Base-by-base conservation (phyloP, 371 early-diverging fungal species). In the Smittium mucronatum region DNA sequence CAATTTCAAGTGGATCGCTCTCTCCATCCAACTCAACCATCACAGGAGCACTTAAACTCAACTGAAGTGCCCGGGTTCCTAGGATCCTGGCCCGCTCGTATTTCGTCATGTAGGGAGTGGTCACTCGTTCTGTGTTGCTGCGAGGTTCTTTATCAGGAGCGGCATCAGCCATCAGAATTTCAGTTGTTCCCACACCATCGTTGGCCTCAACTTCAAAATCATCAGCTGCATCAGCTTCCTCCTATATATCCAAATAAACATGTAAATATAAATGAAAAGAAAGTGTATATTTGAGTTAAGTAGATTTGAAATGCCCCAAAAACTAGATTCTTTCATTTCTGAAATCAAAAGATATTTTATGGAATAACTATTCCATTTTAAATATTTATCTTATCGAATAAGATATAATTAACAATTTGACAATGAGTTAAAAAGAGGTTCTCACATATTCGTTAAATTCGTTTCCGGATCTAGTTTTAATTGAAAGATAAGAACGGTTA, bases 51-150 rank as follows among this genome's bases (percentile, higher is more conserved):
- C 96, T 97, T 89, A 98, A 93, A 82, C 93, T 93, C 5, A 92
- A 85, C 75, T 92, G 91, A 69, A 91, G 82, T 5, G 92, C 92
- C 26, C 92, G 85, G 1, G 95, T 91, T 33, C 99, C 99, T 57
- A 99, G 83, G 64, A 99, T 88, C 72, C 97, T 86, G 58, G 99
- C 99, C 68, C 93, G 88, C 81, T 99, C 99, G 81, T 98, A 99
- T 81, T 99, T 99, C 60, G 99, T 99, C 95, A 99, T 93, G 78
- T 94, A 96, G 26, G 98, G 97, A n/a, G 97, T 95, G 2, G 99
- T 99, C 70, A 88, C 34, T n/a, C 65, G 65, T 34, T 65, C 65
- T 65, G 26, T 65, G 29, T 30, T 33, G 32, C 32, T 33, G 26
- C 15, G 5, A 32, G 32, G n/a, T 33, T n/a, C 32, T 2, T 28